Conservation (phyloP, 2,329 filamentous ascomycete species). For the Fusarium nodosum region DNA sequence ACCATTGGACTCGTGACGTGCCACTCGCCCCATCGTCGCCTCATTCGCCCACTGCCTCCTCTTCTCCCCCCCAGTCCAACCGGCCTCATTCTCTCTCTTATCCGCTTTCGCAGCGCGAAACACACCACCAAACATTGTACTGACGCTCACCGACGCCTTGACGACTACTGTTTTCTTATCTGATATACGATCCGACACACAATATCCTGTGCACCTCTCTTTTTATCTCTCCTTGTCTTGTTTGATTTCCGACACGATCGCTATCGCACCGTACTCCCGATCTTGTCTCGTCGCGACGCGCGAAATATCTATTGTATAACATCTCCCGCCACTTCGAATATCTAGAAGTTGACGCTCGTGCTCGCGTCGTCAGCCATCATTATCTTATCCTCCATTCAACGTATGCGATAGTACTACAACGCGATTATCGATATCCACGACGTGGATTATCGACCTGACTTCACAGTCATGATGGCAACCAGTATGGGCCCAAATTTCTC, state of each 20-base stretch:
- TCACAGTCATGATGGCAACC: conserved; percentile 73
- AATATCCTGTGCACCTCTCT: conserved; percentile 4
- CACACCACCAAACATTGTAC: conserved; percentile 43
- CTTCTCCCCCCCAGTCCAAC: conserved; percentile 37
- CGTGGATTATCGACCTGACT: conserved; percentile 67
- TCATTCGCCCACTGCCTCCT: conserved; percentile 44
- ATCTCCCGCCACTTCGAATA: conserved; percentile 32
- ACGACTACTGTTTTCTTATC: conserved; percentile 40
- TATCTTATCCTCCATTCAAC: conserved; percentile 37
- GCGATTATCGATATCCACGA: conserved; percentile 69
- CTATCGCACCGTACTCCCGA: conserved; percentile 44
- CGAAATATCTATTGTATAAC: conserved; percentile 45
- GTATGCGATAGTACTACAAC: conserved; percentile 61
- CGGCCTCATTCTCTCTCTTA: conserved; percentile 39
- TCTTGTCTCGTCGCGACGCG: conserved; percentile 50
- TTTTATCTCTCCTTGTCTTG: conserved; percentile 27
- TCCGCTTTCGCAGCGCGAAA: conserved; percentile 50
- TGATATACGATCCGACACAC: conserved; percentile 37
- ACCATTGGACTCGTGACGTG: conserved; percentile 47
- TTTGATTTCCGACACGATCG: conserved; percentile 34
- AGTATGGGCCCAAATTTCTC: conserved; percentile 74
- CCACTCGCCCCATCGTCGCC: conserved; percentile 49
- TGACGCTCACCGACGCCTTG: conserved; percentile 49
- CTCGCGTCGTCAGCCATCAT: conserved; percentile 31
- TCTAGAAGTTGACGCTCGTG: conserved; percentile 37